Percentiles rank a stretch among this genome's conserved stretches.
These are phyloP conservation scores for Guillardia theta DNA, from an alignment of 78 protist genomes.

Conservation along the genomic window DNA sequence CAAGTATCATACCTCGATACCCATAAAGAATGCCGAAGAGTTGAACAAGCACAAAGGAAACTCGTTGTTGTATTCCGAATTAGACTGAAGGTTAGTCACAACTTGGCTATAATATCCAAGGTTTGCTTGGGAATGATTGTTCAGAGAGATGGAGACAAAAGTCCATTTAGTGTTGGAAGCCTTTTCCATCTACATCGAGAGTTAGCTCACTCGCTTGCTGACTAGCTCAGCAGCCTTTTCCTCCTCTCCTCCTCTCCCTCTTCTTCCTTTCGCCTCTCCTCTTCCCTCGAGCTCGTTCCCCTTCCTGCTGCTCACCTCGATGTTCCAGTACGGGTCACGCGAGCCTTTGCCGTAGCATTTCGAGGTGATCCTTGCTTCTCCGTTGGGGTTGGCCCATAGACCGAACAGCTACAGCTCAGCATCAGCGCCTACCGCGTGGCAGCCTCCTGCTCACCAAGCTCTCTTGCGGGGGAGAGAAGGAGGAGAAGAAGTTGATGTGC, in stretches of 20 bases:
- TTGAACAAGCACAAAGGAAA: neutral
- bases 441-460: neutral
- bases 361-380: neutral
- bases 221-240: too few relatives aligned
- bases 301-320: neutral
- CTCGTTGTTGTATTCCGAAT: neutral
- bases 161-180: neutral
- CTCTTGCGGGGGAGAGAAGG: neutral
- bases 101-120: too few relatives aligned
- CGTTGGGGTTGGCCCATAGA: neutral
- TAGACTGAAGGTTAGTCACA: neutral
- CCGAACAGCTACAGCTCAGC: neutral
- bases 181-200: neutral
- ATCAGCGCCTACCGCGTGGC: neutral
- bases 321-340: neutral
- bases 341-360: neutral
- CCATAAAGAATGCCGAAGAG: neutral
- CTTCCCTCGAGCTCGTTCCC: neutral
- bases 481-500: neutral
- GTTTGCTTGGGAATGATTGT: too few relatives aligned
- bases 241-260: too few relatives aligned
- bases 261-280: too few relatives aligned
- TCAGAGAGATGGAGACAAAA: neutral
- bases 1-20: constrained; percentile 7
- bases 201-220: too few relatives aligned